Base-by-base conservation (phyloP, 495 filamentous ascomycete species). In the Penicillium samsonianum region DNA sequence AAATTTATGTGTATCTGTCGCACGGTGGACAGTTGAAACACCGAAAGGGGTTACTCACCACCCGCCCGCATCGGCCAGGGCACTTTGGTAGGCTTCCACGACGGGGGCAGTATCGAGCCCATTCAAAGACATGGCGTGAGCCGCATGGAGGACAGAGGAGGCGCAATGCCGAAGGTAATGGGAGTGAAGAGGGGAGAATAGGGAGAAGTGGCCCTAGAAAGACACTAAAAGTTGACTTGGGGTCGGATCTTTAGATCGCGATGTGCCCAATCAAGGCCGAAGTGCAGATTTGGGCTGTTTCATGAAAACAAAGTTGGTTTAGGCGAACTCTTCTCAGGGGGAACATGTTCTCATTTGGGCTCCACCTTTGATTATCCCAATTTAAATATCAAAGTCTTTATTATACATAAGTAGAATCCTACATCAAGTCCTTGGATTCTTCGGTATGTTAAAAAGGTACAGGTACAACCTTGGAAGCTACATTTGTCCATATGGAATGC, bases 91-190 rank as follows among this genome's bases (percentile, higher is more conserved):
- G 62, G 92, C 92, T 73, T 93, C 91, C 72, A 84, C 81, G 67
- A 98, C 80, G 61, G 82, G 81, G 63, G 83, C 78, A 78, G 84
- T 82, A 78, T 98, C 94, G 78, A 98, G 80, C 61, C 94, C 94
- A 87, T 98, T 96, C 75, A 98, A 81, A 81, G 94, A 98, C 94
- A 98, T 98, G 72, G 61, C 67, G 72, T 65, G 68, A 63, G 61
- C 74, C 60, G 72, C 77, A 80, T 80, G 71, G 68, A 58, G 66
- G 50, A 57, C 37, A 26, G 26, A 49, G n/a, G 44, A 47, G 54
- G 54, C 54, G 31, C 45, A 49, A 42, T 49, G 54, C 54, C 54
- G 37, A 57, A 38, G 65, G 63, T n/a, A 9, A 16, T 47, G n/a
- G n/a, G n/a, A 59, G 50, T 1, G 59, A 40, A 60, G 57, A 38